Base-by-base conservation (phyloP, 2,329 filamentous ascomycete genomes). In the Phyllosticta ampelicida region DNA sequence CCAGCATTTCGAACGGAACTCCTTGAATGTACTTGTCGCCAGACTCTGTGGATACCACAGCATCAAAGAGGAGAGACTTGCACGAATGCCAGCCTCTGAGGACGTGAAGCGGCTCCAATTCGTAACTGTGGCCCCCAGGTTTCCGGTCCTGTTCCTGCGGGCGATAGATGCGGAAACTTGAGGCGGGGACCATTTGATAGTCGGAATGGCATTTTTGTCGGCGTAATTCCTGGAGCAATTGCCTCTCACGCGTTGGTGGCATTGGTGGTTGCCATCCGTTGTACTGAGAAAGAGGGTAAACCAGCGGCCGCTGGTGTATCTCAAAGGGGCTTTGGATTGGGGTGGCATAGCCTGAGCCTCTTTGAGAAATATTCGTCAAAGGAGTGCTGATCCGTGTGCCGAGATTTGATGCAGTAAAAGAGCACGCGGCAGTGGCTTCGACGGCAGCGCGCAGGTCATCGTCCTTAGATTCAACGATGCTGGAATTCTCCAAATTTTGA, bases 1-100 rank as follows among this genome's bases (percentile, higher is more conserved):
- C 84, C 1, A 87, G 71, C 0, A 78, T 73, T 0, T 71, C 65
- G 52, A 92, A 86, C 0, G 76, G 72, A 0, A 88, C 73, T 0
- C 67, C 71, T 51, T 80, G 70, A 0, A 92, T 75, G 58, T 80
- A 87, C 48, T 73, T 73, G 8, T 61, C 60, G 44, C 63, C 3
- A 56, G 67, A 19, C 29, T 78, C 78, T 3, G 74, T 59, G 9
- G 74, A 78, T 0, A 90, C 44, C 11, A 66, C 58, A 0, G 69
- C 70, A 53, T 69, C 65, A 19, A 72, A 64, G 1, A 60, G 62
- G 0, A 72, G 44, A 1, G 61, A 60, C 8, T 65, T 65, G 0
- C 53, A 30, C 0, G 30, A 50, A 2, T 16, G 18, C 30, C 30
- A 16, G 30, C 11, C 30, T 3, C 3, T 5, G 2, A 44, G 2